Evolutionary conservation across 2,329 filamentous ascomycete species (phyloP).

Genomic region (Karstenula rhodostoma): DNA sequence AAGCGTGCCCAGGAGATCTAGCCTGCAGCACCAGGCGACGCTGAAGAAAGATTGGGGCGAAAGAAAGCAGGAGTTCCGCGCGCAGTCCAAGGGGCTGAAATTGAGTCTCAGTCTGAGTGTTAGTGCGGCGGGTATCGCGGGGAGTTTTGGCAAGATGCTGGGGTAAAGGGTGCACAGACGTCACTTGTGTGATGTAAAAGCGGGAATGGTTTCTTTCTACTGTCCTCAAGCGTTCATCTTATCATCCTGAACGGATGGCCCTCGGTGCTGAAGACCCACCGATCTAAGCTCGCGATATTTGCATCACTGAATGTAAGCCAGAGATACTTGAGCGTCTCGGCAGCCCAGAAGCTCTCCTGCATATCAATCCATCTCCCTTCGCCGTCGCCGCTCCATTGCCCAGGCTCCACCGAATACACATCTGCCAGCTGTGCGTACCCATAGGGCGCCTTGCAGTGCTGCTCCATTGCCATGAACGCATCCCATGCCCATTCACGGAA

Average conservation of each 20-base stretch:
- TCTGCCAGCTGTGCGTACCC: constrained; percentile 51
- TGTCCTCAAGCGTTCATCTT: too few relatives aligned
- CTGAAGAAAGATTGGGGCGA: constrained; percentile 39
- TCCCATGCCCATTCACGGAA: constrained; percentile 55
- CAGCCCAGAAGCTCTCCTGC: constrained; percentile 51
- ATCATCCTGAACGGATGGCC: constrained; percentile 52
- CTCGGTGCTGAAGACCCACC: constrained; percentile 56
- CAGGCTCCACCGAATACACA: constrained; percentile 36
- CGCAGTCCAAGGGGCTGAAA: constrained; percentile 39
- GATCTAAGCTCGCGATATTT: constrained; percentile 48
- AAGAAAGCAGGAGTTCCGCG: constrained; percentile 34
- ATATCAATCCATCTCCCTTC: constrained; percentile 44
- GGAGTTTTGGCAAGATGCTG: constrained; percentile 25
- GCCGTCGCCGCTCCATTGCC: constrained; percentile 30
- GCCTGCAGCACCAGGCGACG: constrained; percentile 31
- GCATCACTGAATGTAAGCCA: constrained; percentile 50
- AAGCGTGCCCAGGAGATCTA: constrained; percentile 18
- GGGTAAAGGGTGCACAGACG: constrained; percentile 25
- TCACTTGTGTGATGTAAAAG: too few relatives aligned
- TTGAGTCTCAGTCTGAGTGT: constrained; percentile 43
- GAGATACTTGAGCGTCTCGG: constrained; percentile 53
- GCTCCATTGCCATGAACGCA: constrained; percentile 47
- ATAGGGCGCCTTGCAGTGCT: constrained; percentile 48
- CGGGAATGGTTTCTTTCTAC: constrained; percentile 29
- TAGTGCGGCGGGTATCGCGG: constrained; percentile 31